Conservation (phyloP, 495 filamentous ascomycete species). For the Penicillium dipodomyicola region DNA sequence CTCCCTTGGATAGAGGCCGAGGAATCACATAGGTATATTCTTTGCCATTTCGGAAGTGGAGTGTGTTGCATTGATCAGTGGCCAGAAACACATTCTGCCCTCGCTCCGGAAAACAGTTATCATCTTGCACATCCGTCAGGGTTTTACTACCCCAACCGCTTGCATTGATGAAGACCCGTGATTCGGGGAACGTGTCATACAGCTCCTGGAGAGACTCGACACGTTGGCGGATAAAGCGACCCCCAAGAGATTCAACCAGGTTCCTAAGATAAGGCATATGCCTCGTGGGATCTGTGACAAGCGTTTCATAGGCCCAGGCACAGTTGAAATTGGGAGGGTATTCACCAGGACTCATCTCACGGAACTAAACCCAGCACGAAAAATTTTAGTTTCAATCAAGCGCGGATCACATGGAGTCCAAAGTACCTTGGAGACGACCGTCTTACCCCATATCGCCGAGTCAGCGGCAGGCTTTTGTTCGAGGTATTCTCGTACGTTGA, state of each 20-base stretch:
- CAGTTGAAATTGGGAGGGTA: conserved; percentile 39
- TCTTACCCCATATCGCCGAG: conserved; percentile 41
- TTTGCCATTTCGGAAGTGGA: conserved; percentile 45
- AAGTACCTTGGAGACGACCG: conserved; percentile 39
- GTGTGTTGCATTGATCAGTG: conserved; percentile 31
- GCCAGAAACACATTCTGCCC: conserved; percentile 45
- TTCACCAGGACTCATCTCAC: conserved; percentile 33
- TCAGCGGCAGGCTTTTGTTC: conserved; percentile 36
- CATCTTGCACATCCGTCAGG: conserved; percentile 39
- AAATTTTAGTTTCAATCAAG: background rate
- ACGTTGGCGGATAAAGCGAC: conserved; percentile 39
- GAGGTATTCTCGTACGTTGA: conserved; percentile 39
- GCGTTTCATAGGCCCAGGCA: conserved; percentile 42
- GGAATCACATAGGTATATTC: conserved; percentile 54
- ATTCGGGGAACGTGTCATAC: conserved; percentile 40
- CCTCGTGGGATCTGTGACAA: conserved; percentile 42
- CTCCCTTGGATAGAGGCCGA: conserved; percentile 40
- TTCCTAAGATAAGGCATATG: conserved; percentile 43
- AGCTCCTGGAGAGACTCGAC: conserved; percentile 40
- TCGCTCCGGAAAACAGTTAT: conserved; percentile 41
- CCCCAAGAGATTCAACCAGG: conserved; percentile 34
- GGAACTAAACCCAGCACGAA: conserved; percentile 29
- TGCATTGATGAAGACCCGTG: conserved; percentile 45
- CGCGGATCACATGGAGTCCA: background rate
- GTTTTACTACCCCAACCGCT: conserved; percentile 41